These are phyloP conservation scores for Epithele typhae DNA, from an alignment of 768 basidiomycete species.

Conservation along the genomic window DNA sequence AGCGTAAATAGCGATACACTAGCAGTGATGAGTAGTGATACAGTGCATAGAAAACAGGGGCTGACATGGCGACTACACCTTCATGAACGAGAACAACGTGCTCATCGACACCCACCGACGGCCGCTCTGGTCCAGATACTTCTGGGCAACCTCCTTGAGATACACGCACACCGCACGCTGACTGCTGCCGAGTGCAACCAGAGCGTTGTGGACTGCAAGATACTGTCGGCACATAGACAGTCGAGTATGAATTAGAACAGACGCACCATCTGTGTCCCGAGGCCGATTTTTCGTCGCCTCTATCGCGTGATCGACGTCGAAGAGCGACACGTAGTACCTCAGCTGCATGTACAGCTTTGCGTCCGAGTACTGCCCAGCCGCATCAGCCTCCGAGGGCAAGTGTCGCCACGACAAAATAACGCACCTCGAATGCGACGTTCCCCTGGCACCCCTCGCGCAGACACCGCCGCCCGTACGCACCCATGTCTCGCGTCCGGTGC, in stretches of 20 bases:
- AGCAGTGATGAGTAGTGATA: conserved; percentile 1
- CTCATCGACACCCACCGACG: conserved; percentile 86
- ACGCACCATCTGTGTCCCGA: too few species aligned
- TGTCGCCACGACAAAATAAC: conserved; percentile 20
- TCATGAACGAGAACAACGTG: conserved; percentile 80
- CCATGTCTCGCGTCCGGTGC: conserved; percentile 87
- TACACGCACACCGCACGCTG: conserved; percentile 49
- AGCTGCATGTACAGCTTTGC: conserved; percentile 85
- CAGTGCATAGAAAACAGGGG: not conserved
- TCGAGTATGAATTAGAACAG: too few species aligned
- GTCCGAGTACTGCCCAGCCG: conserved; percentile 70
- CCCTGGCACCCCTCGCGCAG: conserved; percentile 66
- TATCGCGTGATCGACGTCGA: conserved; percentile 51
- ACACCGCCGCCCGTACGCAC: conserved; percentile 86
- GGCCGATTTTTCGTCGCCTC: too few species aligned
- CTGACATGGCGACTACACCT: conserved; percentile 32
- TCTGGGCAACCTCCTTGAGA: conserved; percentile 59
- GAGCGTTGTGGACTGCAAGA: conserved; percentile 42
- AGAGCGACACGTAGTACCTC: conserved; percentile 74
- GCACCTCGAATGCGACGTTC: conserved; percentile 69
- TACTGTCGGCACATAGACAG: too few species aligned
- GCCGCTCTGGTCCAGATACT: conserved; percentile 84
- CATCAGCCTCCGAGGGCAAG: conserved; percentile 2
- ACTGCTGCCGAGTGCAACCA: conserved; percentile 42
- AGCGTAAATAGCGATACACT: conserved; percentile 12